Evolutionary conservation across 1,139 yeast genomes (phyloP), one percentile per base, ranked within the genome.

Genomic region (Yamadazyma sp.): DNA sequence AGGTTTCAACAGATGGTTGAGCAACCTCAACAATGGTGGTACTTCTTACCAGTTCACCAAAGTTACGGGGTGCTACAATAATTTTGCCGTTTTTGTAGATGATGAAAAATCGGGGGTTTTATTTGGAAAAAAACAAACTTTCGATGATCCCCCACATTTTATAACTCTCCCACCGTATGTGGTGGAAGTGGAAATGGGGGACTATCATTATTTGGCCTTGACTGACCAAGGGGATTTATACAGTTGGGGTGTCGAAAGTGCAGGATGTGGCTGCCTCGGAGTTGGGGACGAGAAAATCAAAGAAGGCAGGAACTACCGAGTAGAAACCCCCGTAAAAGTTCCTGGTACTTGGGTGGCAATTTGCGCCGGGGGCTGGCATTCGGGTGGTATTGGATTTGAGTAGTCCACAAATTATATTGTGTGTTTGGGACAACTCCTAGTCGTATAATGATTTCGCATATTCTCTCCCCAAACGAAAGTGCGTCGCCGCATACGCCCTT

Each of bases 311-410:
- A 45, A 40, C 24, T 53, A 66, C 36, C 58, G 64, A 14, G 76
- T 80, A 0, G 38, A 38, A 1, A 62, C 53, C 28, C 91, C 91
- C 0, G 59, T 53, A 27, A 68, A 81, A 4, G 61, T 65, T 0
- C 51, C 55, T 2, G 79, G 79, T 0, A 64, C 70, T 49, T 56
- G 77, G 77, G 51, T 54, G 46, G 77, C 78, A 1, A 71, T 81
- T 35, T 73, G 85, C 2, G 86, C 88, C 10, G 79, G 82, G n/a
- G 95, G 95, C 2, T 85, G 92, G 94, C 94, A 85, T 42, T 79
- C 88, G 1, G 81, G 82, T 32, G 92, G 74, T 1, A 30, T 30
- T 30, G 24, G 16, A 9, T 18, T 28, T 28, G 11, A 28, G 20
- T 12, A 26, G 16, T 12, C 7, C 5, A 12, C 5, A 26, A 26